phyloP scores from a whole-genome alignment of 1,284 basidiomycete genomes.

The Malassezia restricta region DNA sequence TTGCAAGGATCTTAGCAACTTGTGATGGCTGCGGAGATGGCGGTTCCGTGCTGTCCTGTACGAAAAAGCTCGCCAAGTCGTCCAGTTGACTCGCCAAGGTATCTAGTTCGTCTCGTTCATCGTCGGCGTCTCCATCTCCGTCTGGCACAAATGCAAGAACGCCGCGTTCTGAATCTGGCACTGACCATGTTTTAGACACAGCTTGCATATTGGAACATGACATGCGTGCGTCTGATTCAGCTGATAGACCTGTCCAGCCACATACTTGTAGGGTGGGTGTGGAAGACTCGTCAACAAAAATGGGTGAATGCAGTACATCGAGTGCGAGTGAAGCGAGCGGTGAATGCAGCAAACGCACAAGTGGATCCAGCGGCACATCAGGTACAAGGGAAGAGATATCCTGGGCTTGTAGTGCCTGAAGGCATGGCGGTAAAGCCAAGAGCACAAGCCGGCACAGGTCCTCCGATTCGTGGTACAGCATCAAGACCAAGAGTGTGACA shows the following conservation, averaged over 20 bases:
- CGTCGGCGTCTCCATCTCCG: slow-evolving; percentile 21
- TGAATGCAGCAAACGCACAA: slow-evolving; percentile 71
- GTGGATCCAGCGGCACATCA: slow-evolving; percentile 72
- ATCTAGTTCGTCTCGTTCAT: slow-evolving; percentile 19
- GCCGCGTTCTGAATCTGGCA: background rate
- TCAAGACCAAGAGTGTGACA: slow-evolving; percentile 66
- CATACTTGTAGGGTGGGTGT: slow-evolving; percentile 55
- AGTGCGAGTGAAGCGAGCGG: slow-evolving; percentile 72
- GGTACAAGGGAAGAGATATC: slow-evolving; percentile 51
- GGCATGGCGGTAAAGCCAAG: slow-evolving; percentile 75
- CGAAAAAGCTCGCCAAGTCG: slow-evolving; percentile 40
- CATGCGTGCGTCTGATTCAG: slow-evolving; percentile 29
- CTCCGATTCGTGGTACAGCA: slow-evolving; percentile 69
- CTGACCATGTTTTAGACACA: slow-evolving; percentile 29
- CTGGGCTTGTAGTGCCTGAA: slow-evolving; percentile 50
- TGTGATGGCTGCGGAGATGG: slow-evolving; percentile 16
- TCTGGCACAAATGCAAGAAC: slow-evolving; percentile 12
- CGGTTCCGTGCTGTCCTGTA: slow-evolving; percentile 24
- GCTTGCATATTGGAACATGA: slow-evolving; percentile 31
- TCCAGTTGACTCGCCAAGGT: slow-evolving; percentile 41
- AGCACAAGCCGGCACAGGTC: slow-evolving; percentile 74
- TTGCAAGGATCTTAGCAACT: slow-evolving; percentile 29
- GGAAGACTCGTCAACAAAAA: slow-evolving; percentile 49
- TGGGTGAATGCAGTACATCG: slow-evolving; percentile 79
- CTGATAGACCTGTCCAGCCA: background rate